These are phyloP conservation scores for Pneumocystis jirovecii DNA, from an alignment of 1,139 yeast genomes.

Conservation along the genomic window DNA sequence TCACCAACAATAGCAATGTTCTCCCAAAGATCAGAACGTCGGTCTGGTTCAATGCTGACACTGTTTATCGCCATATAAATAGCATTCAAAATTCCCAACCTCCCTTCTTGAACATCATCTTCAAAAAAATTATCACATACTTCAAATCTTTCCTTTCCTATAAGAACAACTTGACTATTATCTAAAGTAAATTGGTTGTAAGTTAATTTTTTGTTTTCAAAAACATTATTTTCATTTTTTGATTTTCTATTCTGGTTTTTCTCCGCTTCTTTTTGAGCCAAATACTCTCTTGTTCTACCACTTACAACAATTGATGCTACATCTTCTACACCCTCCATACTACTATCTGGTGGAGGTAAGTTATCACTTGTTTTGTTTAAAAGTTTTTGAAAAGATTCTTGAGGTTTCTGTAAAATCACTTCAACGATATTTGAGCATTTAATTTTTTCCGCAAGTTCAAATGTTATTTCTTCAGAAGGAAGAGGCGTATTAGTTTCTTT, in stretches of 20 bases:
- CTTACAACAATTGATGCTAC: slow-evolving; percentile 82
- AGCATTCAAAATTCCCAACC: slow-evolving; percentile 22
- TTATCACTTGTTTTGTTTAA: slow-evolving; percentile 26
- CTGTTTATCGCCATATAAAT: slow-evolving; percentile 7
- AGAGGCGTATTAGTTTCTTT: slow-evolving; percentile 30
- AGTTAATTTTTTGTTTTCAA: slow-evolving; percentile 30
- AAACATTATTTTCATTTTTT: slow-evolving; percentile 26
- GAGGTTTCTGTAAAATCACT: slow-evolving; percentile 33
- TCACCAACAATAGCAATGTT: slow-evolving; percentile 67
- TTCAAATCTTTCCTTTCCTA: slow-evolving; percentile 80
- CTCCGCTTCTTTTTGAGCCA: slow-evolving; percentile 42
- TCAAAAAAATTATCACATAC: slow-evolving; percentile 51
- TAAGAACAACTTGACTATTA: slow-evolving; percentile 30
- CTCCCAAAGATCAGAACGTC: slow-evolving; percentile 77
- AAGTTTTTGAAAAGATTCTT: slow-evolving; percentile 6
- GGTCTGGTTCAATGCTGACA: slow-evolving; percentile 17
- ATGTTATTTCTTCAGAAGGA: slow-evolving; percentile 26
- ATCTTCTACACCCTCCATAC: slow-evolving; percentile 50
- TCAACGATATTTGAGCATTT: slow-evolving; percentile 67
- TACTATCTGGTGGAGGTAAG: slow-evolving; percentile 11
- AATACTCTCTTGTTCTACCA: slow-evolving; percentile 49
- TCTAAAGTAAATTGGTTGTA: slow-evolving; percentile 26
- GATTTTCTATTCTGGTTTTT: slow-evolving; percentile 24
- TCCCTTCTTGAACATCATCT: slow-evolving; percentile 33
- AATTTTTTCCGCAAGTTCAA: slow-evolving; percentile 36